phyloP scores from a whole-genome alignment of 768 basidiomycete genomes.

The Naganishia onofrii region DNA sequence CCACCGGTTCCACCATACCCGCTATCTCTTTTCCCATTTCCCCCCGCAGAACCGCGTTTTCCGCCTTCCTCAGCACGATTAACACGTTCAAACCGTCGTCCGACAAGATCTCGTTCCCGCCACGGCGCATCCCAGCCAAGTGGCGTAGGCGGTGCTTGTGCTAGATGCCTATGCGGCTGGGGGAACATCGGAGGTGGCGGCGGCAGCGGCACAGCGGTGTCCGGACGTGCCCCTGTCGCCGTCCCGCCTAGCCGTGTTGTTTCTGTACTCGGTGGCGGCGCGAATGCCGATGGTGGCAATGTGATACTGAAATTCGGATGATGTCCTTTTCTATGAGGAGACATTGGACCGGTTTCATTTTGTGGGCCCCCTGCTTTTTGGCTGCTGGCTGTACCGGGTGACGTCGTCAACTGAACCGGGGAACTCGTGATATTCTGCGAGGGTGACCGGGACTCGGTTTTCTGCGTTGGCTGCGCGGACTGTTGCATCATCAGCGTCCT shows the following conservation, averaged over 20 bases:
- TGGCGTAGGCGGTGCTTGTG: slow-evolving; percentile 27
- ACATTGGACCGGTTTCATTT: not conserved
- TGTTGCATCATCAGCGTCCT: not conserved
- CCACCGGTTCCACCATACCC: not conserved
- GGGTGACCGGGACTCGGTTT: not conserved
- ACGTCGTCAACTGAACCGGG: not conserved
- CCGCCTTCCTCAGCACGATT: not conserved
- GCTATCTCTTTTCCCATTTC: not conserved
- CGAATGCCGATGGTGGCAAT: slow-evolving; percentile 23
- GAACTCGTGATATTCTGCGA: not conserved
- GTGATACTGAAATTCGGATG: slow-evolving; percentile 23
- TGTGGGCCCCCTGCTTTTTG: no score
- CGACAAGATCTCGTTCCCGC: slow-evolving; percentile 16
- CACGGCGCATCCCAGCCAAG: slow-evolving; percentile 27
- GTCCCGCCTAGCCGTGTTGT: not conserved
- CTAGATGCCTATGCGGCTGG: slow-evolving; percentile 15
- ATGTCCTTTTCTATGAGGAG: not conserved
- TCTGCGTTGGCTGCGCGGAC: not conserved
- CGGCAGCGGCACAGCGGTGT: not conserved
- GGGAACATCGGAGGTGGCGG: slow-evolving; percentile 8
- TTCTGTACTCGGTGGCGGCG: not conserved
- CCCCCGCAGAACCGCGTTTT: not conserved
- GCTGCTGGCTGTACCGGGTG: no score
- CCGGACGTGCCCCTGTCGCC: not conserved
- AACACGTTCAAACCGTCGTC: not conserved